These are phyloP conservation scores for Ustilago shanxiensis DNA, from an alignment of 1,284 basidiomycete genomes.

Conservation along the genomic window DNA sequence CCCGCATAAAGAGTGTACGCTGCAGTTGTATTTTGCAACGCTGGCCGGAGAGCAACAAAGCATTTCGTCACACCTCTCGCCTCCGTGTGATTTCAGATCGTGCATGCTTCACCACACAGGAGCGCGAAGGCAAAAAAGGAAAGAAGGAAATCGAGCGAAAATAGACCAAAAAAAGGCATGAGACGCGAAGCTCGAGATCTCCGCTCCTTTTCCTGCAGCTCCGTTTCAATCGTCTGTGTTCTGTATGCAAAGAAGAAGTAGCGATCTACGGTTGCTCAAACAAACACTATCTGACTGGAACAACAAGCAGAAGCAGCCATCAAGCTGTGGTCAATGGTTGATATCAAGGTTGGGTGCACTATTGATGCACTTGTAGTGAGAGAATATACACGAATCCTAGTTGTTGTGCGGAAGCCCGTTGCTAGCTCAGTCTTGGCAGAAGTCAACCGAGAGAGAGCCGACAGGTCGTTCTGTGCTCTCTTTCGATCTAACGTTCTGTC, in stretches of 20 bases:
- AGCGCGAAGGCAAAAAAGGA: neutral
- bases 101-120: no score
- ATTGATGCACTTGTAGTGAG: no score
- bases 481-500: no score
- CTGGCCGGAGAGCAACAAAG: neutral
- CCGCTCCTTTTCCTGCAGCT: neutral
- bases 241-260: neutral
- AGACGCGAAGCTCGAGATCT: neutral
- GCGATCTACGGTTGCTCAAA: no score
- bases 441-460: neutral
- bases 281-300: no score
- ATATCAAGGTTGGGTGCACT: no score
- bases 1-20: conserved; percentile 1
- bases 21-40: neutral
- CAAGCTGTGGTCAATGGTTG: no score
- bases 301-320: no score
- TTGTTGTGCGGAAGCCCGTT: no score
- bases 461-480: no score
- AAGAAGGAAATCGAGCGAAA: neutral
- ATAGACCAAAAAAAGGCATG: neutral
- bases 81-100: neutral
- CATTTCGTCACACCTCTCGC: neutral
- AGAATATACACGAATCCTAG: no score
- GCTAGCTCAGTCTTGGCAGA: neutral
- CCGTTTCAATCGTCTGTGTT: neutral